Evolutionary conservation across 2,329 filamentous ascomycete genomes (phyloP), one percentile per base, ranked within the genome.

Genomic region (Talaromyces sp.): DNA sequence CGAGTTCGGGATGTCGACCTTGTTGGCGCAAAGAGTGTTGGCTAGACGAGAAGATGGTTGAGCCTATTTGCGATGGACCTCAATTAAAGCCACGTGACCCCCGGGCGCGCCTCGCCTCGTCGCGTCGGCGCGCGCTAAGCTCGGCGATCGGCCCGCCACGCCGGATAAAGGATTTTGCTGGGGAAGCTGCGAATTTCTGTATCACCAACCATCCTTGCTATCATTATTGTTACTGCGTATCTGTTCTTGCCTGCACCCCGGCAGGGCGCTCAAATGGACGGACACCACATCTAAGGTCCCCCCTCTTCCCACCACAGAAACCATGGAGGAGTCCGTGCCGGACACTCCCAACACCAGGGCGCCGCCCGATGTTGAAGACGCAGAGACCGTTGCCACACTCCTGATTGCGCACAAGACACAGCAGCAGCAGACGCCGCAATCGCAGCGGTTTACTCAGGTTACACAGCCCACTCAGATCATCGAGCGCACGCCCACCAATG

Each of bases 391-490:
- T 57, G 79, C 78, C 63, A 83, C 81, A 10, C 63, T 82, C 64
- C 78, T 83, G 68, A 63, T 79, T 72, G 67, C 56, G 23, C 68
- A 64, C 66, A 61, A 67, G 65, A 72, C 72, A 60, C 73, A 73
- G 66, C 44, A 27, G 1, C 69, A 61, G n/a, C 57, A 60, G 44
- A 63, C 61, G 27, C 61, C 61, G 18, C 58, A 57, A 27, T 57
- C 61, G 3, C 61, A 63, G 54, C 61, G 61, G n/a, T 57, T 57
- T 10, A 36, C 53, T 1, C 44, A 51, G 27, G 27, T 72, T 66
- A 88, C 85, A 14, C 86, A 89, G 68, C 85, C 87, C 0, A 88
- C 84, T 10, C 86, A 88, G 68, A 76, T 86, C 36, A 74, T 88
- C 30, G 77, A 80, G 16, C 74, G 74, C 56, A 74, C 78, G 44